Evolutionary conservation across 176 grass and related monocot genomes (phyloP).

Genomic region (Juncus effusus): DNA sequence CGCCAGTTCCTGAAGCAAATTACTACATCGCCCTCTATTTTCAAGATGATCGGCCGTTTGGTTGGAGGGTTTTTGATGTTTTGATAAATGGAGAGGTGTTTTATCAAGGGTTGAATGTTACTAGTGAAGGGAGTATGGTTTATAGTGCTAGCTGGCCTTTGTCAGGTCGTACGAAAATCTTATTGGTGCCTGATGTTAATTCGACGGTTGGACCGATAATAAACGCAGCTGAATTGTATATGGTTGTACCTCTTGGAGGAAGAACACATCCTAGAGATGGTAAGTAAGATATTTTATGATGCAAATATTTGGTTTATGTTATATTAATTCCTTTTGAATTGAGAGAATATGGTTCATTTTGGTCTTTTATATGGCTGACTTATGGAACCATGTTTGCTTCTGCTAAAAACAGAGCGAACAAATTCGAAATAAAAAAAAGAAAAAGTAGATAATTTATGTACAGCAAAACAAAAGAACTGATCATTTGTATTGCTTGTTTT

Average conservation of each 20-base stretch:
- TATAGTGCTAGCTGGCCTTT: slow-evolving; percentile 50
- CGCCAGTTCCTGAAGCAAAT: slow-evolving; percentile 49
- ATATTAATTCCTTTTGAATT: too few species aligned
- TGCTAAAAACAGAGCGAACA: background rate
- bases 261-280: slow-evolving; percentile 90
- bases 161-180: slow-evolving; percentile 58
- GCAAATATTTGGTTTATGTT: background rate
- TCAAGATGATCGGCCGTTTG: slow-evolving; percentile 66
- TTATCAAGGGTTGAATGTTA: slow-evolving; percentile 69
- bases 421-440: background rate
- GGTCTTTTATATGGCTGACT: too few species aligned
- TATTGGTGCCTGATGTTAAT: slow-evolving; percentile 39
- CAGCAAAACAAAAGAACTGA: background rate
- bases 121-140: slow-evolving; percentile 54
- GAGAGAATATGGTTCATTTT: too few species aligned
- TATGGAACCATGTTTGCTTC: too few species aligned
- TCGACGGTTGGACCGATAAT: slow-evolving; percentile 80
- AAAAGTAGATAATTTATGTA: background rate
- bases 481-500: background rate
- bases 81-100: slow-evolving; percentile 55
- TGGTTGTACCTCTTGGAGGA: slow-evolving; percentile 63
- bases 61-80: slow-evolving; percentile 78
- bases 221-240: slow-evolving; percentile 74
- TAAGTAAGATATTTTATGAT: slow-evolving; percentile 17
- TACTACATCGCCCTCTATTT: slow-evolving; percentile 94